These are phyloP conservation scores for Prunus armeniaca DNA, from an alignment of 306 rosid species.

Conservation along the genomic window DNA sequence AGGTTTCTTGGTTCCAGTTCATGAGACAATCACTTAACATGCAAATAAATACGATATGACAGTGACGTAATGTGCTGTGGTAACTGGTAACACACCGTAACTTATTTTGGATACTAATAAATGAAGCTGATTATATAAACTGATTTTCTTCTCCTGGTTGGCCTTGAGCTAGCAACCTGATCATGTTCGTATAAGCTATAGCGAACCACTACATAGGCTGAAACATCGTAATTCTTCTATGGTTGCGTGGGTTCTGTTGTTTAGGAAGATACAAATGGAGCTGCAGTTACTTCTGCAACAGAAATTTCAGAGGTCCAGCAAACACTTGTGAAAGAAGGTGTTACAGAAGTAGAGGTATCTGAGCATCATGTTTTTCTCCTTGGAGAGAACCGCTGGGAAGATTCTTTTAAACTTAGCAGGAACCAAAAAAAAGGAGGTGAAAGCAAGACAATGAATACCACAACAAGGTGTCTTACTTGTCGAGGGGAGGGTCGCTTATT, in stretches of 20 bases:
- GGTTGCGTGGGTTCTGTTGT: conserved; percentile 6
- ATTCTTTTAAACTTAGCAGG: conserved; percentile 64
- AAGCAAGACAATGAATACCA: conserved; percentile 32
- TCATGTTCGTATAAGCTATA: no score
- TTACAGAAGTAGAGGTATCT: conserved; percentile 32
- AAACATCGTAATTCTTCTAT: neutral
- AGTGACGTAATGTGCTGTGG: neutral
- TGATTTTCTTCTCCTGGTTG: no score
- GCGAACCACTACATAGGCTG: neutral
- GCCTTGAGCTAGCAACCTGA: no score
- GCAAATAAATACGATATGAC: neutral
- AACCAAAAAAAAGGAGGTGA: conserved; percentile 30
- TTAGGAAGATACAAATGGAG: conserved; percentile 70
- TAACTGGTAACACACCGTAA: no score
- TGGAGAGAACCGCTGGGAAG: conserved; percentile 97
- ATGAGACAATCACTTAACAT: neutral
- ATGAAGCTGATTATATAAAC: no score
- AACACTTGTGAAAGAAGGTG: conserved; percentile 38
- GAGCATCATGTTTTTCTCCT: conserved; percentile 74
- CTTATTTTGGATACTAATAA: no score
- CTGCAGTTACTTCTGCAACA: conserved; percentile 49
- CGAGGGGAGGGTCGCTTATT: conserved; percentile 81
- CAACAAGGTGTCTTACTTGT: conserved; percentile 67
- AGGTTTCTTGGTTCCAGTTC: neutral
- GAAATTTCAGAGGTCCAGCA: conserved; percentile 57